These are phyloP conservation scores for Cercospora sp. DNA, from an alignment of 2,329 filamentous ascomycete genomes.

Conservation along the genomic window DNA sequence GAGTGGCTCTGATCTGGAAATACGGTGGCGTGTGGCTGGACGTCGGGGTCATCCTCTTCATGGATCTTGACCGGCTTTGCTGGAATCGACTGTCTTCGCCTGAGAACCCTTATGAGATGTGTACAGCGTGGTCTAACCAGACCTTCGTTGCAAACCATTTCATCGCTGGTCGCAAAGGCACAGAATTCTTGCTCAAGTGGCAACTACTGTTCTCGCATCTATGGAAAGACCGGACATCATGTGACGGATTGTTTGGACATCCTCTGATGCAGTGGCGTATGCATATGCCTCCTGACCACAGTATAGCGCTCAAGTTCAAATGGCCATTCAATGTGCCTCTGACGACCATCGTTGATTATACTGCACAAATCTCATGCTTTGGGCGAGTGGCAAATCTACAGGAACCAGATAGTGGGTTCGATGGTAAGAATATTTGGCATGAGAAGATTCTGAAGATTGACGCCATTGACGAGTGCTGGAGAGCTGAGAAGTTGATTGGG, in stretches of 20 bases:
- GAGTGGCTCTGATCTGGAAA: neutral
- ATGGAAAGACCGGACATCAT: neutral
- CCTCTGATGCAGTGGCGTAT: neutral
- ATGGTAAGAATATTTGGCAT: neutral
- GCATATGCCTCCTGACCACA: neutral
- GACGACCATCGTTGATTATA: neutral
- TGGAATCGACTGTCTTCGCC: neutral
- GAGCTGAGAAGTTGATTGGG: neutral
- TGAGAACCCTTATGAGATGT: neutral
- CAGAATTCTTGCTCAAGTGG: neutral
- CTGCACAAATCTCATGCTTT: neutral
- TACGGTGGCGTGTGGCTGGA: neutral
- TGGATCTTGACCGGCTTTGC: neutral
- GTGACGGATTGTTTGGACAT: neutral
- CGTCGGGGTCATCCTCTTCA: neutral
- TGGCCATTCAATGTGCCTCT: neutral
- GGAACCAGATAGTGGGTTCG: neutral
- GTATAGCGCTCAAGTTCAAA: neutral
- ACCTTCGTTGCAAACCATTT: neutral
- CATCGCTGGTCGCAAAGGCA: neutral
- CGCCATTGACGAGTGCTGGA: neutral
- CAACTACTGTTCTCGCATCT: neutral
- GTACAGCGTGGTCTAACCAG: neutral
- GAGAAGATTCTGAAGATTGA: neutral
- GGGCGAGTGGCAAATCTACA: neutral